Base-by-base conservation (phyloP, 345 rosid species). In the Brassica rapa region DNA sequence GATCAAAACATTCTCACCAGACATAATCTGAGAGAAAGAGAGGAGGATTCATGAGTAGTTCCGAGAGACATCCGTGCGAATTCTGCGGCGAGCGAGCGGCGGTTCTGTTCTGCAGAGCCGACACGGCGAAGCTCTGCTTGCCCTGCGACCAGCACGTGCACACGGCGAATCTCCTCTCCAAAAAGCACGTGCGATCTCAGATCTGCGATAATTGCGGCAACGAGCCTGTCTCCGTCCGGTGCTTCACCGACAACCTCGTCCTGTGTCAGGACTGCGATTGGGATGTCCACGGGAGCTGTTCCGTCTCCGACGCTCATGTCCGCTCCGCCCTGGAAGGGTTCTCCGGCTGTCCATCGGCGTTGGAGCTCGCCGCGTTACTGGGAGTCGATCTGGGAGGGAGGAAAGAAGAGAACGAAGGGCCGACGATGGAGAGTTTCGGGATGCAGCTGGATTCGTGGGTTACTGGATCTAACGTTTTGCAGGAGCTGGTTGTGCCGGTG, bases 71-170 rank as follows among this genome's bases (percentile, higher is more conserved):
- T 15, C 77, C 89, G 11, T 94, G 98, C 66, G 98, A 92, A 75
- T 91, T 87, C 88, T 94, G 98, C 87, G 77, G 82, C 73, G 87
- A 86, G 6, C 85, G 87, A 29, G 12, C 79, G 24, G 97, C 98
- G 73, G 89, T 92, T 64, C 84, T 94, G 10, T 89, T 86, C 83
- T 94, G 98, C 76, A 21, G 90, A 77, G 97, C 98, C 1, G 98
- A 94, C 80, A 82, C 91, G 5, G 98, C 98, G 21, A 91, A 87
- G 89, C 94, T 94, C 3, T 94, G 98, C 39, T 76, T 94, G 43
- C 89, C 85, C 73, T 94, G 98, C 64, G 98, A 94, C 75, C 97
- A 88, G 66, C 98, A 87, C 33, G 98, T 94, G 25, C 98, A 94
- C 88, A 86, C 97, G 2, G 98, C 98, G 12, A 94, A 94, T 79